Percentiles rank a stretch among this genome's conserved stretches.
Conservation (phyloP, 495 filamentous ascomycete species). For the Aspergillus steynii region DNA sequence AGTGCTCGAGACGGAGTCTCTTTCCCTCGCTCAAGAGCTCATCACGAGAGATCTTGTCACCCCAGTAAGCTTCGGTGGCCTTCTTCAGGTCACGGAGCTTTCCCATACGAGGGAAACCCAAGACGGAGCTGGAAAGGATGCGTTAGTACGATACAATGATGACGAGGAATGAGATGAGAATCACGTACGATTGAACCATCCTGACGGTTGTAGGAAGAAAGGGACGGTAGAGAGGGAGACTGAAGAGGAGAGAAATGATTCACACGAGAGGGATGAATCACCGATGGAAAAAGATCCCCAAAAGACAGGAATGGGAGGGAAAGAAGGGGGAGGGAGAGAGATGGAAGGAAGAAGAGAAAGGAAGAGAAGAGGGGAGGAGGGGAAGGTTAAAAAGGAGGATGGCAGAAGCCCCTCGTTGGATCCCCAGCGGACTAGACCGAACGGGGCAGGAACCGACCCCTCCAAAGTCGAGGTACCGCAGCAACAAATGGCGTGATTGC, state of each 20-base stretch:
- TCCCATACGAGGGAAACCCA: constrained; percentile 94
- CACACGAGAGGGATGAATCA: constrained; percentile 14
- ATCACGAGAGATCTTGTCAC: constrained; percentile 83
- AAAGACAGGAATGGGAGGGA: constrained; percentile 15
- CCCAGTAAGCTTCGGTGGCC: constrained; percentile 97
- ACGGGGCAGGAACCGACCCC: neutral
- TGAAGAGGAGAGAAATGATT: constrained; percentile 13
- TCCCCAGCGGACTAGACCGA: neutral
- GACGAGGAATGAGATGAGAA: neutral
- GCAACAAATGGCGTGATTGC: neutral
- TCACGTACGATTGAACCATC: constrained; percentile 77
- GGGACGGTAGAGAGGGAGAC: constrained; percentile 17
- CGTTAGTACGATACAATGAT: constrained; percentile 26
- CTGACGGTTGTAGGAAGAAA: constrained; percentile 43
- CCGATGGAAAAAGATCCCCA: constrained; percentile 20
- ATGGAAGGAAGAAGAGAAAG: constrained; percentile 12
- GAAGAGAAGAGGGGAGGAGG: constrained; percentile 13
- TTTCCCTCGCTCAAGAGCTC: constrained; percentile 92
- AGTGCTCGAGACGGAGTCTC: constrained; percentile 92
- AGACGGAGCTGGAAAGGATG: constrained; percentile 50
- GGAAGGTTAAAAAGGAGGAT: constrained; percentile 14
- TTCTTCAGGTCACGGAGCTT: constrained; percentile 99
- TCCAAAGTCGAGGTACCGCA: neutral
- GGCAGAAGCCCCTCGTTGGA: constrained; percentile 13
- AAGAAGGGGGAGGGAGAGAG: constrained; percentile 6